These are phyloP conservation scores for Myriosclerotinia curreyana DNA, from an alignment of 2,329 filamentous ascomycete genomes.

Conservation along the genomic window DNA sequence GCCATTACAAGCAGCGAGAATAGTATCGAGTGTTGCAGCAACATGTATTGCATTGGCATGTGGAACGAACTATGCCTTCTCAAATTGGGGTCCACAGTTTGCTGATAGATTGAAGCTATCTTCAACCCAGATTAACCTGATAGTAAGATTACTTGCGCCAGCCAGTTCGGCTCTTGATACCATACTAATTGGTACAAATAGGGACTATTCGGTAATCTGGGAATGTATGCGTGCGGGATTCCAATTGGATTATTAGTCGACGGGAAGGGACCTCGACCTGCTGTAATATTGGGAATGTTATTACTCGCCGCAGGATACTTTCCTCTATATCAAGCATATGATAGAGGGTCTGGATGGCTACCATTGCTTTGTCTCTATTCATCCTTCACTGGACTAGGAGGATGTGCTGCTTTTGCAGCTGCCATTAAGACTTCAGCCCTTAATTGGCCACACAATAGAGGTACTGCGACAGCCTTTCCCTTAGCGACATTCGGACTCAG, in stretches of 20 bases:
- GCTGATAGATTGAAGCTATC: constrained; percentile 81
- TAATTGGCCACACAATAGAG: constrained; percentile 88
- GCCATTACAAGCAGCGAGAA: constrained; percentile 60
- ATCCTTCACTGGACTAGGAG: constrained; percentile 81
- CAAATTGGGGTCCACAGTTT: constrained; percentile 95
- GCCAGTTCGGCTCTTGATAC: constrained; percentile 35
- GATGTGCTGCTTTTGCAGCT: constrained; percentile 86
- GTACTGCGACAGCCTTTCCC: constrained; percentile 91
- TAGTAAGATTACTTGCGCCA: constrained; percentile 52
- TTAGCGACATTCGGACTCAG: constrained; percentile 90
- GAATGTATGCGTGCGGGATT: constrained; percentile 90
- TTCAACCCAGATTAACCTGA: constrained; percentile 89
- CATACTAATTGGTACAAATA: constrained; percentile 32
- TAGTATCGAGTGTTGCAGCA: constrained; percentile 80
- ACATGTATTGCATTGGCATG: constrained; percentile 84
- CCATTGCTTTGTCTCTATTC: constrained; percentile 73
- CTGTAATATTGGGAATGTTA: constrained; percentile 71
- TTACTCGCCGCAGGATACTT: constrained; percentile 79
- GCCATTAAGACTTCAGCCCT: constrained; percentile 82
- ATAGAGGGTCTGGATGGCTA: constrained; percentile 60
- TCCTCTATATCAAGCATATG: constrained; percentile 76
- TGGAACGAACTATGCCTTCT: constrained; percentile 97
- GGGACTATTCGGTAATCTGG: constrained; percentile 77
- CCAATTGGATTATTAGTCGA: constrained; percentile 88
- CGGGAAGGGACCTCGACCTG: constrained; percentile 71